These are phyloP conservation scores for Capsicum rhomboideum DNA, from an alignment of 257 asterid species.

Conservation along the genomic window DNA sequence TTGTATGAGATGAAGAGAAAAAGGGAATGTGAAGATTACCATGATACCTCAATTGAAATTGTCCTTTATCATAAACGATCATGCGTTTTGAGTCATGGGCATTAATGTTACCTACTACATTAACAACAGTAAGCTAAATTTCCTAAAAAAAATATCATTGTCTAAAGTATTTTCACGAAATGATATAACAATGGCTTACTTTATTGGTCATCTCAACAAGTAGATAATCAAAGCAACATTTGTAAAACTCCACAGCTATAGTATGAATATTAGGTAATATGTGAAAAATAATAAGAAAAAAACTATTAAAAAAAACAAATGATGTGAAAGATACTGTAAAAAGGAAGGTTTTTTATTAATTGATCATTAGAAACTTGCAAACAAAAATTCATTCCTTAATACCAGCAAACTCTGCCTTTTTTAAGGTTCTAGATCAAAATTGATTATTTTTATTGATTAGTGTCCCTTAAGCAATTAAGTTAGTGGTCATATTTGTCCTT, in stretches of 20 bases:
- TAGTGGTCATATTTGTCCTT: too few relatives aligned
- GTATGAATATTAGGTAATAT: too few relatives aligned
- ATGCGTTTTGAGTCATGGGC: constrained; percentile 54
- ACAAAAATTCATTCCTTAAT: too few relatives aligned
- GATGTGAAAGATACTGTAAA: too few relatives aligned
- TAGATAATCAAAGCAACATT: constrained; percentile 85
- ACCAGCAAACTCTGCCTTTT: too few relatives aligned
- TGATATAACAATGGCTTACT: constrained; percentile 25
- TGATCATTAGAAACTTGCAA: too few relatives aligned
- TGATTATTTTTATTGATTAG: too few relatives aligned
- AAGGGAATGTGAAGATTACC: constrained; percentile 29
- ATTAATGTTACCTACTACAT: constrained; percentile 39
- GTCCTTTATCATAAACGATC: constrained; percentile 37
- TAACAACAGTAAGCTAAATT: background rate
- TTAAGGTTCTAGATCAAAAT: too few relatives aligned
- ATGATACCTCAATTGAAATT: constrained; percentile 30
- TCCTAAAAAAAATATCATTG: background rate
- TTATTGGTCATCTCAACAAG: constrained; percentile 59
- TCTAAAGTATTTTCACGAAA: background rate
- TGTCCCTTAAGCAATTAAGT: too few relatives aligned
- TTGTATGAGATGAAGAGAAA: background rate
- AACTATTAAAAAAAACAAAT: too few relatives aligned
- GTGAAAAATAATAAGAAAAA: too few relatives aligned
- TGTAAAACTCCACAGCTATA: constrained; percentile 78
- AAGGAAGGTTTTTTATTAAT: too few relatives aligned